A percentile compares a stretch with the other conserved stretches of the same genome.
These are phyloP conservation scores for Elongisporangium anandrum DNA, from an alignment of 352 stramenopile genomes.

Conservation along the genomic window DNA sequence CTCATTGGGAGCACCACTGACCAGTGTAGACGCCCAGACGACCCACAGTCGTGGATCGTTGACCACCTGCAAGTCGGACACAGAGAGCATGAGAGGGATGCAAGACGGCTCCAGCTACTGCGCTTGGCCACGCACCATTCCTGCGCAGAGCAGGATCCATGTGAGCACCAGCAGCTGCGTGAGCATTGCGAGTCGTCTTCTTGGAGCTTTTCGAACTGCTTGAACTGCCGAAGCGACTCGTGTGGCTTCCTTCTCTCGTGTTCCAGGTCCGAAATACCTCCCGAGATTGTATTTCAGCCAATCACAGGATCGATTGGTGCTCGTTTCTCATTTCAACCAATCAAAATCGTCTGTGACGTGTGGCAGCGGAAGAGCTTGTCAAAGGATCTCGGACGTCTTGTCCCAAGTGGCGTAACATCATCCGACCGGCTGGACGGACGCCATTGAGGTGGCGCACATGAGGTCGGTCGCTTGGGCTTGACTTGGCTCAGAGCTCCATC, in stretches of 20 bases:
- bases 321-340: conserved; percentile 2
- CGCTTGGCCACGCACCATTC: conserved; percentile 36
- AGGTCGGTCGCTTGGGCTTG: neutral
- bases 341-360: neutral
- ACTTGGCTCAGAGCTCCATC: neutral
- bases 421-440: neutral
- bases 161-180: conserved; percentile 52
- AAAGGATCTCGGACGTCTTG: neutral
- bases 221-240: neutral
- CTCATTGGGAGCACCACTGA: conserved; percentile 4
- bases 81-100: neutral
- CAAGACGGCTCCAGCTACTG: neutral
- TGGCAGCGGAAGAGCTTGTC: neutral
- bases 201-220: neutral
- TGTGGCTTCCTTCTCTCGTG: conserved; percentile 1
- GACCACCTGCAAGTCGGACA: conserved; percentile 34
- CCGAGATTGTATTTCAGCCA: conserved; percentile 5
- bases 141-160: conserved; percentile 55
- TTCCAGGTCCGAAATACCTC: conserved; percentile 1
- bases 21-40: conserved; percentile 55
- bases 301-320: neutral
- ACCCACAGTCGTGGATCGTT: conserved; percentile 57
- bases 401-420: neutral
- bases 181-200: conserved; percentile 24
- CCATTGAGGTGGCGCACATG: neutral